These are phyloP conservation scores for Mycosphaerelloides madeirae DNA, from an alignment of 2,329 filamentous ascomycete species.

Conservation along the genomic window DNA sequence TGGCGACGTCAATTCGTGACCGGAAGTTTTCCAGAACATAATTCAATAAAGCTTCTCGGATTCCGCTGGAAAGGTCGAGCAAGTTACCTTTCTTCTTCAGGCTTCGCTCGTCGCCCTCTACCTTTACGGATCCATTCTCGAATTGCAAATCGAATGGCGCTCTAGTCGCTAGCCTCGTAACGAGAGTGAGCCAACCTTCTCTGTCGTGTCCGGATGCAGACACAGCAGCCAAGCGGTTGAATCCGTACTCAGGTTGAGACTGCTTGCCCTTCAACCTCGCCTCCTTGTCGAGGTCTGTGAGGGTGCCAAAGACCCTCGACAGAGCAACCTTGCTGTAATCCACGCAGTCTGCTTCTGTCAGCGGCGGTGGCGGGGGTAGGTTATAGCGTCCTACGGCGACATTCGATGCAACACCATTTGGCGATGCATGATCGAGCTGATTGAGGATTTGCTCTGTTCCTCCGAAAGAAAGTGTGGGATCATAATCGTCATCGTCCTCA, in stretches of 20 bases:
- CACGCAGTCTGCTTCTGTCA: conserved; percentile 67
- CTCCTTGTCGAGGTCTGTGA: conserved; percentile 67
- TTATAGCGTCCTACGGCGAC: conserved; percentile 69
- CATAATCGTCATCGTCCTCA: conserved; percentile 87
- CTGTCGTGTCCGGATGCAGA: conserved; percentile 65
- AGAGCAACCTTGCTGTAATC: conserved; percentile 71
- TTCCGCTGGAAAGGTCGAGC: conserved; percentile 58
- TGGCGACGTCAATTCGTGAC: conserved; percentile 79
- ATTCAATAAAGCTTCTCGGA: conserved; percentile 74
- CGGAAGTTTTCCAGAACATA: conserved; percentile 93
- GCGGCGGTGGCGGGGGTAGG: conserved; percentile 68
- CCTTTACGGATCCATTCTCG: conserved; percentile 12
- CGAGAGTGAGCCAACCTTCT: conserved; percentile 85
- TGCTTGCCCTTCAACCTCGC: conserved; percentile 50
- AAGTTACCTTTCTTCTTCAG: conserved; percentile 22
- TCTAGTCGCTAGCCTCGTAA: conserved; percentile 79
- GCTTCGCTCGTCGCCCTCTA: conserved; percentile 31
- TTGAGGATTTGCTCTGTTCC: conserved; percentile 73
- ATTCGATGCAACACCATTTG: conserved; percentile 36
- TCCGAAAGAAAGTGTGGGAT: conserved; percentile 79
- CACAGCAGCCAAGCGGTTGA: conserved; percentile 71
- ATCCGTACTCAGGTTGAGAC: conserved; percentile 54
- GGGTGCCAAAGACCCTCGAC: conserved; percentile 70
- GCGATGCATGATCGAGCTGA: conserved; percentile 66
- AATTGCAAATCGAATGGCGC: conserved; percentile 67